Base-by-base conservation (phyloP, 805 yeast species). In the Ogataea sp. region DNA sequence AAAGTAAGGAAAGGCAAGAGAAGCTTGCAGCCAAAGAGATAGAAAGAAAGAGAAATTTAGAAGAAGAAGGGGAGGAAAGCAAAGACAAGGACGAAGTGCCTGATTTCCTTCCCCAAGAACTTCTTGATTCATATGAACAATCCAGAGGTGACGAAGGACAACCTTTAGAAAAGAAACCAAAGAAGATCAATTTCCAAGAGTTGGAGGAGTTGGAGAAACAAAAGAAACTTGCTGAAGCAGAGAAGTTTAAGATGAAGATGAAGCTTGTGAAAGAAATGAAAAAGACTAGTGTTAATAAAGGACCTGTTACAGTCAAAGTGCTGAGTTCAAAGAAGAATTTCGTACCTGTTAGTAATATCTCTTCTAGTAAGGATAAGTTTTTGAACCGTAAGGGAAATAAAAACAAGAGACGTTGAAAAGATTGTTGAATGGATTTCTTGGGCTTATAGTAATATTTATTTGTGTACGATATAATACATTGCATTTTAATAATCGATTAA, bases 241-340 rank as follows among this genome's bases (percentile, higher is more conserved):
- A 43, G 17, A 37, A 43, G n/a, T n/a, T 29, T 32, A 37, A 25
- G 35, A 43, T 20, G 20, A 62, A 61, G 40, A 47, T 61, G 41
- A 61, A 61, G 33, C 57, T 61, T 20, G 51, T 62, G n/a, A 56
- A 55, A 37, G 48, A 41, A 21, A 34, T 56, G 41, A 64, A 60
- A 36, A 55, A 52, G 38, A 53, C 47, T 2, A 40, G 52, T 4
- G 43, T 49, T 27, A 55, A 55, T 32, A 63, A 60, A 38, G 75
- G 73, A 1, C 69, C 70, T 1, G 69, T 70, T 21, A 61, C 53
- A 31, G 70, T 70, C 11, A 54, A 55, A 32, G 53, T 68, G 8
- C 39, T 68, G 32, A 41, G 37, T 14, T 13, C 11, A n/a, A 34
- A 26, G 10, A 26, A 18, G 24, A 25, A 17, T 17, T 6, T 6